Percentiles rank a stretch among this genome's conserved stretches.
These are phyloP conservation scores for Stagonosporopsis tanaceti DNA, from an alignment of 2,329 filamentous ascomycete genomes.

Conservation along the genomic window DNA sequence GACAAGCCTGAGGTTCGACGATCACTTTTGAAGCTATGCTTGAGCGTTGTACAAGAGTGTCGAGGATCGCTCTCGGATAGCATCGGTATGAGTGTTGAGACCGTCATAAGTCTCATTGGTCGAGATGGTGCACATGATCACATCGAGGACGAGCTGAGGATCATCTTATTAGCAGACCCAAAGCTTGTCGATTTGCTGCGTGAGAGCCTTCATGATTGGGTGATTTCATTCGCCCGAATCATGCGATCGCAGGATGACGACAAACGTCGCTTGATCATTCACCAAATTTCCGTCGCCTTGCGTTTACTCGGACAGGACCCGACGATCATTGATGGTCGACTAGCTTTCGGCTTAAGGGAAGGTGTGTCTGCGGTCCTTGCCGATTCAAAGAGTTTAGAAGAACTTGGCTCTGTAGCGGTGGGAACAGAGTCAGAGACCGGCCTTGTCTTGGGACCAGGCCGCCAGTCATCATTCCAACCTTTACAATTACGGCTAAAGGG, in stretches of 20 bases:
- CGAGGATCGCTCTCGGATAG: conserved; percentile 75
- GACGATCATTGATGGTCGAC: conserved; percentile 70
- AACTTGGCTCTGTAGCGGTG: conserved; percentile 23
- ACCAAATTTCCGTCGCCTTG: conserved; percentile 78
- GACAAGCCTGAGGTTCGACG: conserved; percentile 72
- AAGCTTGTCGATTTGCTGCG: conserved; percentile 71
- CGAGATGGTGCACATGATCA: conserved; percentile 58
- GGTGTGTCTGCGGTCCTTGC: conserved; percentile 66
- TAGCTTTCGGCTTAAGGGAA: conserved; percentile 76
- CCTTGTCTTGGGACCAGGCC: conserved; percentile 24
- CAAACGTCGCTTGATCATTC: conserved; percentile 75
- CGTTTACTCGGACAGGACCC: conserved; percentile 69
- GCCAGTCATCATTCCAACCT: conserved; percentile 61
- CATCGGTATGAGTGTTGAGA: conserved; percentile 77
- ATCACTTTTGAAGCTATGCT: conserved; percentile 74
- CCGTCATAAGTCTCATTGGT: conserved; percentile 71
- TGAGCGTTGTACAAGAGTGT: conserved; percentile 80
- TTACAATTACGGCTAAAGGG: conserved; percentile 67
- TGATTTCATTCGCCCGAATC: conserved; percentile 77
- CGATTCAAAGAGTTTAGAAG: conserved; percentile 37
- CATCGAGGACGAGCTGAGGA: conserved; percentile 57
- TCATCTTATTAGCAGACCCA: conserved; percentile 69
- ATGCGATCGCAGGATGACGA: conserved; percentile 86
- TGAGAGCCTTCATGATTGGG: conserved; percentile 79
- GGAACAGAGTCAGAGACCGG: conserved; percentile 22